Evolutionary conservation across 2,329 filamentous ascomycete genomes (phyloP).

Genomic region (Beauveria medogensis): DNA sequence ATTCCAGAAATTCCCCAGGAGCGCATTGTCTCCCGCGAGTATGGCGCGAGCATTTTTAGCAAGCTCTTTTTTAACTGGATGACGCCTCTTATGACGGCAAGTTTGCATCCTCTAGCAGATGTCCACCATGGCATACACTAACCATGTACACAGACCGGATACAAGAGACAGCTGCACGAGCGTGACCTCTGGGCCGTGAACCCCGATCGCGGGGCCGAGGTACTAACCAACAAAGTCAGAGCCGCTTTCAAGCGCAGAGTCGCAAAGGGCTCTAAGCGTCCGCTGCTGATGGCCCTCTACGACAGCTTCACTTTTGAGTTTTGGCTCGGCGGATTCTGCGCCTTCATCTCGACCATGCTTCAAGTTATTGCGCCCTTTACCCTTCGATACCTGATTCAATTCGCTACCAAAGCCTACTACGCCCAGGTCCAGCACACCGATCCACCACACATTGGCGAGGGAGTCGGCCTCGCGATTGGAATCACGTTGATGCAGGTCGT

Average conservation of each 20-base stretch:
- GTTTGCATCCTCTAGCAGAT: constrained; percentile 21
- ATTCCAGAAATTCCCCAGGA: constrained; percentile 48
- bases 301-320: constrained; percentile 84
- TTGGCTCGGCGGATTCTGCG: constrained; percentile 71
- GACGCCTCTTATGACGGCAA: constrained; percentile 71
- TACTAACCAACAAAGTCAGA: constrained; percentile 58
- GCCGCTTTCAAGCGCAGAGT: constrained; percentile 62
- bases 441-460: constrained; percentile 61
- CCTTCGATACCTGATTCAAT: constrained; percentile 78
- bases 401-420: constrained; percentile 69
- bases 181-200: constrained; percentile 89
- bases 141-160: constrained; percentile 55
- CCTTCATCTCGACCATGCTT: constrained; percentile 63
- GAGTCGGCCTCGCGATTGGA: constrained; percentile 75
- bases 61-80: constrained; percentile 83
- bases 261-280: constrained; percentile 59
- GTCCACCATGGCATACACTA: background rate
- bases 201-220: constrained; percentile 64
- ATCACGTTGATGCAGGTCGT: constrained; percentile 78
- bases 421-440: constrained; percentile 45
- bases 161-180: constrained; percentile 71
- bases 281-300: constrained; percentile 72
- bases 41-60: constrained; percentile 67
- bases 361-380: constrained; percentile 81
- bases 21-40: constrained; percentile 54